Evolutionary conservation across 179 eudicot genomes (phyloP).

Genomic region (Vitellaria paradoxa): DNA sequence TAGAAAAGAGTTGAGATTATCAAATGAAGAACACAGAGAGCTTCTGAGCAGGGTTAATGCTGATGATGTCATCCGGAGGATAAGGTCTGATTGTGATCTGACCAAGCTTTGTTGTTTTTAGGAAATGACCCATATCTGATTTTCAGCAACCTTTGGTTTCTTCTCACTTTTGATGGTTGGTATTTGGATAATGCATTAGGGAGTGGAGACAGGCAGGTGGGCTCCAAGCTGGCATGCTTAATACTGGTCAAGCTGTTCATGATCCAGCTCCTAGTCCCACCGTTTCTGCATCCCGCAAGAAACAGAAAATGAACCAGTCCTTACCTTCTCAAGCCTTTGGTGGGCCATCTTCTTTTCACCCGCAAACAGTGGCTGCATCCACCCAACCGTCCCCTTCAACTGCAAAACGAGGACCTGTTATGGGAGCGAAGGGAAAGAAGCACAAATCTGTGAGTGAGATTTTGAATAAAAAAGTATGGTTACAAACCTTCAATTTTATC

Average conservation of each 20-base stretch:
- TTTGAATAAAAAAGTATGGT: not conserved
- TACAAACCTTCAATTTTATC: not conserved
- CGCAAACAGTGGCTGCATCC: conserved; percentile 32
- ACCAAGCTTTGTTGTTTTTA: conserved; percentile 13
- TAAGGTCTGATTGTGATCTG: conserved; percentile 48
- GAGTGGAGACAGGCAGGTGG: conserved; percentile 65
- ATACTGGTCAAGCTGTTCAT: conserved; percentile 41
- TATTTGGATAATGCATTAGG: conserved; percentile 36
- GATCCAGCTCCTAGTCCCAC: conserved; percentile 49
- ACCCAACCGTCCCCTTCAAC: conserved; percentile 58
- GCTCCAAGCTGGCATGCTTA: conserved; percentile 37
- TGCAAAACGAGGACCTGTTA: conserved; percentile 46
- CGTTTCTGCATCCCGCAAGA: conserved; percentile 57
- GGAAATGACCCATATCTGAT: not conserved
- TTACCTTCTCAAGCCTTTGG: conserved; percentile 49
- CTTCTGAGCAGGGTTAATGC: conserved; percentile 61
- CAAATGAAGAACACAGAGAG: conserved; percentile 79
- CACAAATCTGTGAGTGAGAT: conserved; percentile 48
- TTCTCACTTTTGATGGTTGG: conserved; percentile 10
- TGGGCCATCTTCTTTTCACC: conserved; percentile 46
- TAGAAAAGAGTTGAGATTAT: conserved; percentile 68
- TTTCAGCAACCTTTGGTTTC: conserved; percentile 6
- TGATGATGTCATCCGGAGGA: conserved; percentile 53
- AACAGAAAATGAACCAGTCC: conserved; percentile 40
- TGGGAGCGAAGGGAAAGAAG: conserved; percentile 50